phyloP scores from a whole-genome alignment of 176 grass and related monocot genomes.

The Aegilops bicornis region DNA sequence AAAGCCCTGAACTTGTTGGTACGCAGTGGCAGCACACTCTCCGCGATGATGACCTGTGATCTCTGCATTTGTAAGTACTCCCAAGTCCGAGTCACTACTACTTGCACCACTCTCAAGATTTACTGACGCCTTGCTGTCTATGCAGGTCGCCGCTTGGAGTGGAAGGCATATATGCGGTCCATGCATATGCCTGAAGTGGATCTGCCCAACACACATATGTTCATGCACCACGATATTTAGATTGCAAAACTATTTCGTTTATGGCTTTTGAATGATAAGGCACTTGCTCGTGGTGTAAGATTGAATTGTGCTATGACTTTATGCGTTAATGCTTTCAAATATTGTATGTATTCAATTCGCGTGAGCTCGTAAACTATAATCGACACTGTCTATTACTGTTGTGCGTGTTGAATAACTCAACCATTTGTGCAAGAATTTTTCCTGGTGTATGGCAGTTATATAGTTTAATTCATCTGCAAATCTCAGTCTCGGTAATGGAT shows the following conservation, averaged over 20 bases:
- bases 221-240: too few species aligned
- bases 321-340: background rate
- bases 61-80: background rate
- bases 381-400: background rate
- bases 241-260: too few species aligned
- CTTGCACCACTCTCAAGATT: too few species aligned
- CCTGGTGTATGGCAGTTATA: background rate
- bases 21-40: background rate
- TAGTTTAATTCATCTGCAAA: background rate
- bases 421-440: background rate
- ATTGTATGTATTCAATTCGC: background rate
- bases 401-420: background rate
- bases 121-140: too few species aligned
- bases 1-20: background rate
- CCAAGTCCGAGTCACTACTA: too few species aligned
- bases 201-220: too few species aligned
- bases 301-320: background rate
- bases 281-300: background rate
- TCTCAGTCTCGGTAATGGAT: too few species aligned
- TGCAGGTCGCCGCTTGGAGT: too few species aligned
- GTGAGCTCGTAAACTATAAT: background rate
- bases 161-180: too few species aligned
- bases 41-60: background rate
- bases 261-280: too few species aligned
- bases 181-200: too few species aligned